A percentile compares a stretch with the other conserved stretches of the same genome.
Conservation (phyloP, 768 basidiomycete species). For the Xerocomus brunneocitrinus region DNA sequence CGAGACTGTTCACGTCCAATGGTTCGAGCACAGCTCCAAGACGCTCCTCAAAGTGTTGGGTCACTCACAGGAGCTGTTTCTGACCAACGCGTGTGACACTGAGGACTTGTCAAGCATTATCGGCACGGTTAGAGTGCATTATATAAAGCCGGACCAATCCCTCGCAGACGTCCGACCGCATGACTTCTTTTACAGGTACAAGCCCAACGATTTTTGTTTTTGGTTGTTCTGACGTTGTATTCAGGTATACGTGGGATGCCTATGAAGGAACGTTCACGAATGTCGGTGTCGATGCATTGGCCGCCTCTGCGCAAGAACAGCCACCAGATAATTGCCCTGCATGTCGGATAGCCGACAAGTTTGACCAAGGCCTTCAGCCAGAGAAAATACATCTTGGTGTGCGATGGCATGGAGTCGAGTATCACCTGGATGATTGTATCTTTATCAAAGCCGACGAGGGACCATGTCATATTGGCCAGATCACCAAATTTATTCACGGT, state of each 20-base stretch:
- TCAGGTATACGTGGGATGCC: constrained; percentile 50
- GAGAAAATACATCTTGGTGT: constrained; percentile 39
- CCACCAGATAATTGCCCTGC: constrained; percentile 52
- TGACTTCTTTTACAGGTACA: constrained; percentile 57
- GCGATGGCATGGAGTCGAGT: constrained; percentile 42
- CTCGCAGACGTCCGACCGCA: constrained; percentile 27
- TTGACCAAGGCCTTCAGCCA: constrained; percentile 29
- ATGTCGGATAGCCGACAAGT: constrained; percentile 37
- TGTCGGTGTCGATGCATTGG: constrained; percentile 29
- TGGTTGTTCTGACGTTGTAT: constrained; percentile 1
- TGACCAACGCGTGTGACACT: constrained; percentile 50
- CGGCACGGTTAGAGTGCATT: constrained; percentile 45
- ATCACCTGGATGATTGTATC: constrained; percentile 61
- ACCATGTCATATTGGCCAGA: constrained; percentile 54
- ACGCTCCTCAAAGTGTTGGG: constrained; percentile 59
- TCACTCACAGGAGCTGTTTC: constrained; percentile 61
- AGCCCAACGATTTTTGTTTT: background rate
- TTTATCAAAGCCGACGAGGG: constrained; percentile 45
- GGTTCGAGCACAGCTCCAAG: constrained; percentile 67
- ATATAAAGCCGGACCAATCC: constrained; percentile 23
- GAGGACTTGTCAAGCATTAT: constrained; percentile 39
- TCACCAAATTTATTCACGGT: constrained; percentile 33
- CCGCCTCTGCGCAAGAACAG: background rate
- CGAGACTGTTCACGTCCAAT: constrained; percentile 58
- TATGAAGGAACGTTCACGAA: constrained; percentile 43